Evolutionary conservation across 345 rosid species (phyloP).

Genomic region (Sapria himalayana): DNA sequence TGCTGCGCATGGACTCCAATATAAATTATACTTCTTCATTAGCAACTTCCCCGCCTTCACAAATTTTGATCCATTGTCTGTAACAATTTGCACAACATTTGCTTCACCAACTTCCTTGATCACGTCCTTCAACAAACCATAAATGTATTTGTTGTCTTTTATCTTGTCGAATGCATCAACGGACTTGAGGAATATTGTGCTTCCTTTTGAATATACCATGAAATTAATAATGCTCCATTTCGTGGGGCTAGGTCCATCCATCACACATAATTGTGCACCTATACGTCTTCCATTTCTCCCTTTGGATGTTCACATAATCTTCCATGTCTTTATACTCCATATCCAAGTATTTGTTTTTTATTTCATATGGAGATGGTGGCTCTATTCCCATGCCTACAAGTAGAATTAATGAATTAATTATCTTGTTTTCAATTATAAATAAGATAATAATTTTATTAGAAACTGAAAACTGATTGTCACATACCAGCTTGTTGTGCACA

Average conservation of each 20-base stretch:
- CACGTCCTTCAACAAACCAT: not conserved
- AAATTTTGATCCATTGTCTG: not conserved
- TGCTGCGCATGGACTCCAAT: no score
- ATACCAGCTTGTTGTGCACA: no score
- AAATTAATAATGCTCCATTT: not conserved
- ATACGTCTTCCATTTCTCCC: not conserved
- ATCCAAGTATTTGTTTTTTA: no score
- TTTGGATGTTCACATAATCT: no score
- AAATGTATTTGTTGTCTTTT: not conserved
- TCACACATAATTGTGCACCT: not conserved
- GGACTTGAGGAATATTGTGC: no score
- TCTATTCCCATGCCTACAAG: no score
- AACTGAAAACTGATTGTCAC: no score
- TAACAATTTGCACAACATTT: not conserved
- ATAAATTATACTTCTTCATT: no score
- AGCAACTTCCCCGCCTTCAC: not conserved
- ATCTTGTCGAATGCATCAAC: not conserved
- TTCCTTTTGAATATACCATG: not conserved
- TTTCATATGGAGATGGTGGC: not conserved
- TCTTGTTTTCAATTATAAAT: no score
- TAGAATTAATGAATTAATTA: no score
- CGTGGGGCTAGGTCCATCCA: conserved; percentile 1
- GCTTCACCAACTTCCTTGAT: not conserved
- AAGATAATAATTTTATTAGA: no score
- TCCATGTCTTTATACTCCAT: no score